Evolutionary conservation across 2,329 filamentous ascomycete genomes (phyloP), one percentile per base, ranked within the genome.

Genomic region (Clonostachys rosea): DNA sequence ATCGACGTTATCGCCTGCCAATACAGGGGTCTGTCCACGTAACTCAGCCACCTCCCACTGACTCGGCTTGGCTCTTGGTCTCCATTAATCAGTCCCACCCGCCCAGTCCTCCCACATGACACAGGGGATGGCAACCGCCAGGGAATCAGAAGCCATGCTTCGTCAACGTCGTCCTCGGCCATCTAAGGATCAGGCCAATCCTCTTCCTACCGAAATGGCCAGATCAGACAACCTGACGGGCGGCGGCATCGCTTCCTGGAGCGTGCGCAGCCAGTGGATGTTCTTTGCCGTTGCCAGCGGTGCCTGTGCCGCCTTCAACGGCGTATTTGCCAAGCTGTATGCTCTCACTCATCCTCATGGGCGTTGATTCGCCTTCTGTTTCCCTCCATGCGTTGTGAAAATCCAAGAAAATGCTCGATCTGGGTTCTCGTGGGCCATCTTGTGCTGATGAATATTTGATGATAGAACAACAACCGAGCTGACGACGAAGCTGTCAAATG

Each of bases 241-340:
- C 48, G 34, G 43, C n/a, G 46, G 48, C 35, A n/a, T 37, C 42
- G 43, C 39, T 40, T 59, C 53, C 30, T 65, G 52, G 67, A 66
- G 57, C 56, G 69, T 53, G 24, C 59, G 58, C 12, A 55, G 61
- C 33, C 74, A 78, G 53, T 87, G 83, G 83, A 76, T 92, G 51
- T 68, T 84, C 44, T 77, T 87, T 52, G 86, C 89, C 40, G 63
- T 91, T 40, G 81, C 84, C 43, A 89, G 86, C 59, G 89, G 89
- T 51, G 83, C 79, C 46, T 91, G 87, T 59, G 89, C 89, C 34
- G 87, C 88, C 18, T 84, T 88, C 55, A 94, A 94, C 57, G 88
- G 88, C 49, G 84, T 89, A 6, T 91, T 92, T 70, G 89, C 89
- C 1, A 94, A 92, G 67, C 70, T 94, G 85, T 89, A 69, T 59